These are phyloP conservation scores for Gracilaria caudata DNA, from an alignment of 23 red algal genomes.

Conservation along the genomic window DNA sequence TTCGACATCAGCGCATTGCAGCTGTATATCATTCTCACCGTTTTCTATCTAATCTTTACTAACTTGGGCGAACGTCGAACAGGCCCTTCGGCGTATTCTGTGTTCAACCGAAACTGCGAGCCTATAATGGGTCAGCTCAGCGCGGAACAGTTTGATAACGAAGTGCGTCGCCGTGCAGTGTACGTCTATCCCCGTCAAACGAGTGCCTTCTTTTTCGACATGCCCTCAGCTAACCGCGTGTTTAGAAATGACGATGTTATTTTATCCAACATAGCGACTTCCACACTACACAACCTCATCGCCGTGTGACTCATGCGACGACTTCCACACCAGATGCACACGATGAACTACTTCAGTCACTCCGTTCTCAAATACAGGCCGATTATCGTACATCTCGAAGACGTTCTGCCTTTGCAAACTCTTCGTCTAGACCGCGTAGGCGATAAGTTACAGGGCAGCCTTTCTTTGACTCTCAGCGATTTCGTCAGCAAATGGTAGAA, in stretches of 20 bases:
- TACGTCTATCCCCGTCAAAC: slow-evolving; percentile 10
- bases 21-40: slow-evolving; percentile 40
- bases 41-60: slow-evolving; percentile 34
- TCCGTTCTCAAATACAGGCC: slow-evolving; percentile 18
- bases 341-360: background rate
- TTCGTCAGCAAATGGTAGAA: slow-evolving; percentile 14
- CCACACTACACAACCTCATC: slow-evolving; percentile 25
- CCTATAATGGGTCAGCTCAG: slow-evolving; percentile 49
- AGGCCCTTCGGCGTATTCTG: slow-evolving; percentile 62
- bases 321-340: background rate
- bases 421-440: background rate
- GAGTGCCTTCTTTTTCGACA: background rate
- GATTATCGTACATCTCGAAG: slow-evolving; percentile 9
- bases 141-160: slow-evolving; percentile 67
- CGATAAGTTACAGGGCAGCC: background rate
- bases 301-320: background rate
- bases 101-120: slow-evolving; percentile 53
- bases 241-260: slow-evolving; percentile 27
- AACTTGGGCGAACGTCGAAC: slow-evolving; percentile 49
- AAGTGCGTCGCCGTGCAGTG: slow-evolving; percentile 63
- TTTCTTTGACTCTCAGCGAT: background rate
- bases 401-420: background rate
- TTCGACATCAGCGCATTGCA: slow-evolving; percentile 57
- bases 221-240: background rate
- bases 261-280: slow-evolving; percentile 42